Evolutionary conservation across 306 rosid species (phyloP), one percentile per base, ranked within the genome.

Genomic region (Pterocarpus santalinus): DNA sequence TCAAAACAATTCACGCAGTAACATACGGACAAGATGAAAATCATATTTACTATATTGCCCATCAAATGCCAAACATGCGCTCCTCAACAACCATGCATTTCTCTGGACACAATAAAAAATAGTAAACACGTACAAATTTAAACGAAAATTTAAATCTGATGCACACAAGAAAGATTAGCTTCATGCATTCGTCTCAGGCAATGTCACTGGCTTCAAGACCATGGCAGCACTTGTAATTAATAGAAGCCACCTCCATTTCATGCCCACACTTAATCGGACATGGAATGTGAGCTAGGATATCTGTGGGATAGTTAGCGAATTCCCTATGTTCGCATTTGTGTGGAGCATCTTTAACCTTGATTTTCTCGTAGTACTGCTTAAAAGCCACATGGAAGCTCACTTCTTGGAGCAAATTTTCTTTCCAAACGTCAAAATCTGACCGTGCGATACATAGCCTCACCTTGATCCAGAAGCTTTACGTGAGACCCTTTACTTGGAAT

Each of bases 141-240:
- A 51, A 52, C 56, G 66, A 76, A 64, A 65, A 49, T 15, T 16
- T 15, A 63, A 46, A 34, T 33, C 12, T 44, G 41, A 76, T 49
- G 22, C 80, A 75, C n/a, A 46, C 15, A 28, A 2, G 13, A 9
- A 15, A 39, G 6, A 61, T 8, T 62, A 15, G 36, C 64, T 46
- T 75, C 58, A 28, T 13, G 79, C 69, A 39, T 5, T 63, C 38
- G 35, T n/a, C 69, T 43, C n/a, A 75, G 33, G 58, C 33, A 75
- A 60, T 30, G 14, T 76, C 72, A 22, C 22, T 46, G 3, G 22
- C 13, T 68, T 68, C 57, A 62, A 8, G 67, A 39, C 84, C 80
- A 36, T 80, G 84, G 32, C 84, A 80, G 10, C 84, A 80, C 57
- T 0, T 65, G 52, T 65, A 80, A 2, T 72, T 52, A 41, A 80